Percentiles rank a stretch among this genome's conserved stretches.
Conservation (phyloP, 2,329 filamentous ascomycete species). For the Phyllachora maydis region DNA sequence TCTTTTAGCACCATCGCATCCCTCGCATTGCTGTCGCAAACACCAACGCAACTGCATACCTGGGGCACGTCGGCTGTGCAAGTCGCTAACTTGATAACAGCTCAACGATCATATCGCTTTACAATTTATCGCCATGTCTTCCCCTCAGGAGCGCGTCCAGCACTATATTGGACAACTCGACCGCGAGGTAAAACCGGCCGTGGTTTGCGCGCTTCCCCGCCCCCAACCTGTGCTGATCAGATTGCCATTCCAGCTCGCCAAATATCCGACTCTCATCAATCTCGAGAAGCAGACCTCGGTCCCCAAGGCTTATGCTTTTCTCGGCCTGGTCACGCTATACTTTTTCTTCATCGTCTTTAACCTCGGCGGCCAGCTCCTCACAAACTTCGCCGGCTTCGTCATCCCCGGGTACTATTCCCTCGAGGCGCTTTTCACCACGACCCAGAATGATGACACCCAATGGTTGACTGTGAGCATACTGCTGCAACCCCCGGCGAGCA, state of each 20-base stretch:
- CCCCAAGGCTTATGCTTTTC: constrained; percentile 68
- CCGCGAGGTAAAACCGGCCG: constrained; percentile 40
- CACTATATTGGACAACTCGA: constrained; percentile 63
- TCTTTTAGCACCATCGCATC: too few relatives aligned
- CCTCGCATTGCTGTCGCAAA: too few relatives aligned
- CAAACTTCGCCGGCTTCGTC: constrained; percentile 69
- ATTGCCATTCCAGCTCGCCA: constrained; percentile 43
- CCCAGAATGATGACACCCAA: constrained; percentile 64
- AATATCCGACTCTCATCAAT: constrained; percentile 68
- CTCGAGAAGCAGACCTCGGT: constrained; percentile 68
- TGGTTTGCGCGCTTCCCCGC: constrained; percentile 1
- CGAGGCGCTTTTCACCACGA: constrained; percentile 49
- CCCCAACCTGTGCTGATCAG: constrained; percentile 3
- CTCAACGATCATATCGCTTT: too few relatives aligned
- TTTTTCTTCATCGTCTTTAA: constrained; percentile 89
- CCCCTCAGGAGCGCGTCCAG: constrained; percentile 56
- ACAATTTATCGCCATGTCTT: constrained; percentile 48
- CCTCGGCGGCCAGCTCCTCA: constrained; percentile 71
- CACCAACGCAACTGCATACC: too few relatives aligned
- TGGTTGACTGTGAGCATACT: constrained; percentile 43
- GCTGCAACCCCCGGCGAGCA: constrained; percentile 3
- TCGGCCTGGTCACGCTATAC: constrained; percentile 59
- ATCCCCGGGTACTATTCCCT: constrained; percentile 75
- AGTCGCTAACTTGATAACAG: too few relatives aligned
- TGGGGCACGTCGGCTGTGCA: too few relatives aligned